A percentile compares a stretch with the other conserved stretches of the same genome.
phyloP scores from a whole-genome alignment of 306 rosid species.

The Mimosa bimucronata region DNA sequence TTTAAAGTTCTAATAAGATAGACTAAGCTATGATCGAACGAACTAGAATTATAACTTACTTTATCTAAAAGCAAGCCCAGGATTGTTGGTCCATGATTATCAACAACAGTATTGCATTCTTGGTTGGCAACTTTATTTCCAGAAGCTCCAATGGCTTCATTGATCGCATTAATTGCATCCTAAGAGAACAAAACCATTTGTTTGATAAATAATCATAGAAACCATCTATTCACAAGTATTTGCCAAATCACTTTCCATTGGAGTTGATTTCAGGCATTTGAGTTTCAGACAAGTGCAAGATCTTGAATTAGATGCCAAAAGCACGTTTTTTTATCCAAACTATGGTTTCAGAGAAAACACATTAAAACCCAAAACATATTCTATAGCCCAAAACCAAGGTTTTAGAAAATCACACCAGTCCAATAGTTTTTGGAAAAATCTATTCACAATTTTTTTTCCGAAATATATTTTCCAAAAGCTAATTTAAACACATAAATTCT shows the following conservation, averaged over 20 bases:
- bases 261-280: neutral
- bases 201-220: slow-evolving; percentile 21
- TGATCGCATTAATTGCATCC: slow-evolving; percentile 74
- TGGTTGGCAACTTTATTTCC: slow-evolving; percentile 66
- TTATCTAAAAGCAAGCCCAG: slow-evolving; percentile 69
- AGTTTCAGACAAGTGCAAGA: neutral
- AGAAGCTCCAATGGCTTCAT: slow-evolving; percentile 83
- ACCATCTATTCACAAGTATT: neutral
- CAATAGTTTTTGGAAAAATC: too few species aligned
- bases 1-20: slow-evolving; percentile 2
- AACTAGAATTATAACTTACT: slow-evolving; percentile 46
- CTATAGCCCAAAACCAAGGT: too few species aligned
- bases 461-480: too few species aligned
- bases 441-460: too few species aligned
- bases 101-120: slow-evolving; percentile 78
- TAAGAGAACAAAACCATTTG: slow-evolving; percentile 38
- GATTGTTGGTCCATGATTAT: slow-evolving; percentile 77
- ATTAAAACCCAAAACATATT: too few species aligned
- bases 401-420: too few species aligned
- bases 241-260: too few species aligned
- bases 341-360: too few species aligned
- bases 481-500: neutral
- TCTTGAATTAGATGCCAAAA: too few species aligned
- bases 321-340: too few species aligned
- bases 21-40: slow-evolving; percentile 29